Evolutionary conservation across 2,329 filamentous ascomycete genomes (phyloP).

Genomic region (Akanthomyces lecanii): DNA sequence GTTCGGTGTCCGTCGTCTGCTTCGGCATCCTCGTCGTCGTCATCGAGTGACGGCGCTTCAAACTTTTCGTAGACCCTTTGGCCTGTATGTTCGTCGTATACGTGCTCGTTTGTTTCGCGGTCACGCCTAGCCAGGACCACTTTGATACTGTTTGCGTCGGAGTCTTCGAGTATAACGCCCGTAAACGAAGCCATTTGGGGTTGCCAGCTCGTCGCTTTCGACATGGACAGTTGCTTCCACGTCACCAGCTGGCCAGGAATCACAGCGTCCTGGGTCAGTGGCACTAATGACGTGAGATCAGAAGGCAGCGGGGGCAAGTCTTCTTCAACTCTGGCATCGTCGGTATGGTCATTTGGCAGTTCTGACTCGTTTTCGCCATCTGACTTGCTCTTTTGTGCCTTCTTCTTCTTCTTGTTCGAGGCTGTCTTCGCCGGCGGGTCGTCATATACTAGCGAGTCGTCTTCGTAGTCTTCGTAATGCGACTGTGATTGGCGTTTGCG

Average conservation of each 20-base stretch:
- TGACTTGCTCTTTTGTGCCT: conserved; percentile 36
- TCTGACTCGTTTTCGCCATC: not conserved
- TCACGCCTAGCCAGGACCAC: conserved; percentile 68
- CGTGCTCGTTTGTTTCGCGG: conserved; percentile 52
- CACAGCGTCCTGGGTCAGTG: conserved; percentile 45
- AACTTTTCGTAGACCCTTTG: conserved; percentile 73
- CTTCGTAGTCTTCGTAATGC: conserved; percentile 29
- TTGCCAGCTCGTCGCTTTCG: conserved; percentile 60
- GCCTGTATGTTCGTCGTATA: conserved; percentile 63
- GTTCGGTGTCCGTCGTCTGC: conserved; percentile 60
- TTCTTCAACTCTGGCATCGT: conserved; percentile 33
- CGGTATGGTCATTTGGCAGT: conserved; percentile 23
- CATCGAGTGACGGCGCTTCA: conserved; percentile 63
- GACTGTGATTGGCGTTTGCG: conserved; percentile 45
- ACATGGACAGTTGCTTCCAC: conserved; percentile 62
- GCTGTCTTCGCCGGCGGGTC: conserved; percentile 14
- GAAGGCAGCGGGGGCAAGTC: conserved; percentile 61
- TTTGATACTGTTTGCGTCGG: conserved; percentile 51
- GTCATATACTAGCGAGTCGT: conserved; percentile 21
- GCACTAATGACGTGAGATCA: conserved; percentile 51
- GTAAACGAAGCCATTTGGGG: conserved; percentile 62
- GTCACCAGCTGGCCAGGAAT: conserved; percentile 60
- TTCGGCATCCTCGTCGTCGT: conserved; percentile 52
- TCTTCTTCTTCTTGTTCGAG: conserved; percentile 22
- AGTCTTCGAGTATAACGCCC: conserved; percentile 55